phyloP scores from a whole-genome alignment of 75 land plant species.

The Sequoiadendron giganteum region DNA sequence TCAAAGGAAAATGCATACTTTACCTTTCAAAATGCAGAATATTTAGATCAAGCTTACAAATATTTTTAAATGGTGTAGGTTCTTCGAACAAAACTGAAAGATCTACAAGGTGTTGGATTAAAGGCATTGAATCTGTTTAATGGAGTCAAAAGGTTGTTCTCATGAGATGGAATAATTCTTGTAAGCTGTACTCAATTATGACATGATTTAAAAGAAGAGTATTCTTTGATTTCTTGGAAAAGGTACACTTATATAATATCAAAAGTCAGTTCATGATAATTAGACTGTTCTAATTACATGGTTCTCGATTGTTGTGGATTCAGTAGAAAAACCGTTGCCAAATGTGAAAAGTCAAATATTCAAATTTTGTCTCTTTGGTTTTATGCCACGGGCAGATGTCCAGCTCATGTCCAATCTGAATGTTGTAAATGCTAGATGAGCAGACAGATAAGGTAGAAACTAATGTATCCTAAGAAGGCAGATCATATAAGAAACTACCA shows the following conservation, averaged over 20 bases:
- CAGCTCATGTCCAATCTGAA: background rate
- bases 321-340: background rate
- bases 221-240: background rate
- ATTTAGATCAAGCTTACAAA: background rate
- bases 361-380: background rate
- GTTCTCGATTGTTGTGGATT: background rate
- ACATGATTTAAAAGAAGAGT: background rate
- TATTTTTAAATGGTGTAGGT: conserved; percentile 28
- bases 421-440: background rate
- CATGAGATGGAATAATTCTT: background rate
- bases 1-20: background rate
- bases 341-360: background rate
- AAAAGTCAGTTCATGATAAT: background rate
- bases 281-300: background rate
- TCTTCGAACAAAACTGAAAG: conserved; percentile 53
- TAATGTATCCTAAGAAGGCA: background rate
- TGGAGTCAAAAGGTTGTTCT: conserved; percentile 39
- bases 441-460: background rate
- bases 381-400: background rate
- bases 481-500: background rate
- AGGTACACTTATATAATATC: background rate
- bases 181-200: background rate
- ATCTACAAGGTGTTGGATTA: conserved; percentile 54
- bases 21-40: background rate
- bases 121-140: conserved; percentile 48